Evolutionary conservation across 495 filamentous ascomycete species (phyloP).

Genomic region (Hypomontagnella submonticulosa): DNA sequence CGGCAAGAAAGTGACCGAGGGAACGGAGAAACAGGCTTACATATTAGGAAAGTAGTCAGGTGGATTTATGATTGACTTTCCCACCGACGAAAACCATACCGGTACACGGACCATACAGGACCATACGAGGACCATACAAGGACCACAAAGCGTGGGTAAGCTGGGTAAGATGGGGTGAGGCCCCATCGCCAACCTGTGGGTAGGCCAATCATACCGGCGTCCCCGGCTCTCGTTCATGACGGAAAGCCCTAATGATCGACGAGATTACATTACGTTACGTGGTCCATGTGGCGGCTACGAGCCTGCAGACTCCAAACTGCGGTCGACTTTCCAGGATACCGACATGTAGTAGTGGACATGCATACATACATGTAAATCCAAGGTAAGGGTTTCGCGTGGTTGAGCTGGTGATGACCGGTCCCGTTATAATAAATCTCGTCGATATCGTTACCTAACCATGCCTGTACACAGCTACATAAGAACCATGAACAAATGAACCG

Average conservation of each 20-base stretch:
- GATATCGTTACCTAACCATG: conserved; percentile 20
- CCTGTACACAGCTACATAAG: conserved; percentile 19
- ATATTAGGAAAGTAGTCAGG: conserved; percentile 35
- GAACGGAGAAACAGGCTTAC: conserved; percentile 7
- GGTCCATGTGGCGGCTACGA: conserved; percentile 29
- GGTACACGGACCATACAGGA: conserved; percentile 25
- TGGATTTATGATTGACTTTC: conserved; percentile 28
- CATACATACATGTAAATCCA: too few relatives aligned
- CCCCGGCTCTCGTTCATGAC: conserved; percentile 32
- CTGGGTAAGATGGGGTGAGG: conserved; percentile 27
- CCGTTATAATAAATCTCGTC: conserved; percentile 23
- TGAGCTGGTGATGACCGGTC: conserved; percentile 15
- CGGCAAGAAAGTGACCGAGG: conserved; percentile 11
- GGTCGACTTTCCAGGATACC: conserved; percentile 37
- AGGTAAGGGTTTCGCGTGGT: conserved; percentile 28
- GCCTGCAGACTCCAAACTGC: conserved; percentile 19
- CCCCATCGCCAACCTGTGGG: conserved; percentile 20
- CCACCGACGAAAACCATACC: conserved; percentile 37
- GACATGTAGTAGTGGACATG: conserved; percentile 19
- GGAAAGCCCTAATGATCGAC: conserved; percentile 41
- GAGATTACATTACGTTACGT: conserved; percentile 41
- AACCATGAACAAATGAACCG: conserved; percentile 1
- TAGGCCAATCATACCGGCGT: conserved; percentile 38
- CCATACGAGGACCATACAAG: neutral
- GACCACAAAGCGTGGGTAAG: neutral